Evolutionary conservation across 2,329 filamentous ascomycete species (phyloP).

Genomic region (Stromatinia cepivora): DNA sequence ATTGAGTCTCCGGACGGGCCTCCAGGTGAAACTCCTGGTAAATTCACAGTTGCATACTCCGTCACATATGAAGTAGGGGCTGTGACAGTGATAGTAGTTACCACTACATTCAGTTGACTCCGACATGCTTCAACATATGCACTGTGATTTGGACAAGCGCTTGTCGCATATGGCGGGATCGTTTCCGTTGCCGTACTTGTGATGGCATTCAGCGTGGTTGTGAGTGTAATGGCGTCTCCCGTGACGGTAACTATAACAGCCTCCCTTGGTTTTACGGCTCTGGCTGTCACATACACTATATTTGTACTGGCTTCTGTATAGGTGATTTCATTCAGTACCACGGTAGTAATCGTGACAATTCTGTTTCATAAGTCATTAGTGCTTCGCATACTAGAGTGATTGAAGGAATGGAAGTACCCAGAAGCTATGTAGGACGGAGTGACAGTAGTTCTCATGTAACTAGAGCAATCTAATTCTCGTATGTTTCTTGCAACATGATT

Average conservation of each 20-base stretch:
- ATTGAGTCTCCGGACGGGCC: too few species aligned
- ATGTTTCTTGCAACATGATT: constrained; percentile 3
- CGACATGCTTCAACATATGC: constrained; percentile 14
- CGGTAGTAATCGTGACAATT: neutral
- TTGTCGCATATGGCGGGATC: neutral
- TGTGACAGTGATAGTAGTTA: constrained; percentile 1
- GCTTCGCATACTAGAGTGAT: neutral
- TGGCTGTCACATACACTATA: constrained; percentile 9
- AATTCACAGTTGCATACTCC: neutral
- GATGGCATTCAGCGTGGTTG: neutral
- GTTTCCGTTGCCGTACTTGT: neutral
- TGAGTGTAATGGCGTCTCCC: neutral
- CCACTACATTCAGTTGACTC: neutral
- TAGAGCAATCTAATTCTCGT: constrained; percentile 15
- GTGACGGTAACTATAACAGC: constrained; percentile 1
- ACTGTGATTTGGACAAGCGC: constrained; percentile 1
- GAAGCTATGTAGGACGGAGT: constrained; percentile 11
- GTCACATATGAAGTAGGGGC: constrained; percentile 13
- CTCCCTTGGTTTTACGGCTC: neutral
- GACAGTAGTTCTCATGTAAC: constrained; percentile 12
- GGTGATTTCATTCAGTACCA: neutral
- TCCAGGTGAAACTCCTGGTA: neutral
- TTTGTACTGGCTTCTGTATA: constrained; percentile 8
- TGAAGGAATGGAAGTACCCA: neutral
- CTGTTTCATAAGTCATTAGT: neutral